Base-by-base conservation (phyloP, 2,329 filamentous ascomycete species). In the Botrytis pseudocinerea region DNA sequence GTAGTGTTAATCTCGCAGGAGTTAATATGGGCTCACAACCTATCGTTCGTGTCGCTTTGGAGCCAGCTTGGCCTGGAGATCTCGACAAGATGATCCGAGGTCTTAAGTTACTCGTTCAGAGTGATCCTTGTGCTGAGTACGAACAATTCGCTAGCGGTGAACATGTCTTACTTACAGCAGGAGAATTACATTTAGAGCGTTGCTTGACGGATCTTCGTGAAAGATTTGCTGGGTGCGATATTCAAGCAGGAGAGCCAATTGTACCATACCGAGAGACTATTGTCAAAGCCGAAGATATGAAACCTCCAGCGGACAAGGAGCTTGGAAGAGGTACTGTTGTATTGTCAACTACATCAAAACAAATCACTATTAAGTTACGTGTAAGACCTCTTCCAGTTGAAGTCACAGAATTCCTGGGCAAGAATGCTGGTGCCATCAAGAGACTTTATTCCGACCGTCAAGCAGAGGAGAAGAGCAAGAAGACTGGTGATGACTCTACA, bases 211-310 rank as follows among this genome's bases (percentile, higher is more conserved):
- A 99, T 84, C 85, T 99, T 40, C 89, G 94, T 75, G 96, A 99
- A 80, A 88, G 96, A 8, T 99, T 97, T 80, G 95, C 96, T 9
- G 91, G 90, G 76, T 98, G 97, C 80, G 95, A 98, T 77, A 95
- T 99, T 70, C 95, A 98, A 80, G 93, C 93, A 42, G 95, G 96
- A 73, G 93, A 93, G 61, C 93, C 96, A 1, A 98, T 99, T 75
- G 96, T 99, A 22, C 96, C 96, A 0, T 99, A 97, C 82, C 88
- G 95, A 73, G 96, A 99, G 83, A 96, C 94, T 0, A 97, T 97
- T 73, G 91, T 98, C 59, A 88, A 89, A 40, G 93, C 91, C 0
- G 89, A 94, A 54, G 96, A 99, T 82, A 99, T 99, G 96, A 91
- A 94, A 38, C 90, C 94, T 1, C 92, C 94, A 0, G 93, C 87